Base-by-base conservation (phyloP, 371 early-diverging fungal species). In the Mucor saturninus region DNA sequence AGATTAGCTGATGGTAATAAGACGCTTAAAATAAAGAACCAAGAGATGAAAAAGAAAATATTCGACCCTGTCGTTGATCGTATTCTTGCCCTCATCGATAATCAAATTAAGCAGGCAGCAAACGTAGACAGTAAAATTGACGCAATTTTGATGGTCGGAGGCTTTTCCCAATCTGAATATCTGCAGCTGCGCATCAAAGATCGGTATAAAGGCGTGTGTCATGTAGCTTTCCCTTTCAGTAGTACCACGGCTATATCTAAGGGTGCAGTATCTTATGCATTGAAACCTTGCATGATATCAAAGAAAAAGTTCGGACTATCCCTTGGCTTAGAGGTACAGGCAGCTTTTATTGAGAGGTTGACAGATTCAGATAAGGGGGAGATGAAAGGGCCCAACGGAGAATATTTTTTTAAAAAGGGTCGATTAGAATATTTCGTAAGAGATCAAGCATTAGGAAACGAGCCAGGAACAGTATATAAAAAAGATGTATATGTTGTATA, bases 61-160 rank as follows among this genome's bases (percentile, higher is more conserved):
- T 56, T 56, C 32, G 56, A 45, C 8, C 45, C 43, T 5, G 5
- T 56, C 1, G 15, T 56, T 30, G 11, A 30, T 13, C 8, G 32
- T 4, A 45, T 43, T 11, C 2, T 45, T 0, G 3, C 8, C 1
- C 15, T 56, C 4, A 43, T 56, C 6, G 6, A n/a, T 21, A 69
- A 66, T 14, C 77, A 74, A 21, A 50, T 77, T 10, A 56, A 71
- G 39, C 58, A 62, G 54, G 46, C 46, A 21, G 5, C 28, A 8
- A 46, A 46, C 4, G 21, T 1, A n/a, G 21, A 26, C n/a, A 0
- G 5, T 3, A 21, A 15, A 21, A 46, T 46, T 46, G 21, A 46
- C 4, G 30, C 45, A 15, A 11, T 56, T 8, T 4, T 56, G 0
- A 4, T 56, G 32, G 40, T 56, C 8, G 56, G 56, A 0, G 56